phyloP scores from a whole-genome alignment of 768 basidiomycete species.

The Tylopilus subfusipes region DNA sequence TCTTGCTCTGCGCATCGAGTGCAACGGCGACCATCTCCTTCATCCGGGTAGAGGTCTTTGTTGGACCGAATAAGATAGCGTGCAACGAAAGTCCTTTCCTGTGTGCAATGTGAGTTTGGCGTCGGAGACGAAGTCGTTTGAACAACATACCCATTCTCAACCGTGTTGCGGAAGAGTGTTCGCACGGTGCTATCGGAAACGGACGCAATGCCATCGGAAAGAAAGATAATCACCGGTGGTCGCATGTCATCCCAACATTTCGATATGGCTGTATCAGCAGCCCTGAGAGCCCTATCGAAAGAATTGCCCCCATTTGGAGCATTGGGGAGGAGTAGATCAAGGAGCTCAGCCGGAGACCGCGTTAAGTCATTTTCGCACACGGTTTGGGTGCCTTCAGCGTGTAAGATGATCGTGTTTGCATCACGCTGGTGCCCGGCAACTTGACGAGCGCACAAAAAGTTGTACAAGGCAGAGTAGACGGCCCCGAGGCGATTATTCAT shows the following conservation, averaged over 20 bases:
- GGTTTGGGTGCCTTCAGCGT: constrained; percentile 26
- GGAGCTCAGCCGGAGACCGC: constrained; percentile 42
- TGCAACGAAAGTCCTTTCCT: constrained; percentile 59
- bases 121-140: not conserved
- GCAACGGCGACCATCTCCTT: constrained; percentile 49
- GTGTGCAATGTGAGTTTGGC: not conserved
- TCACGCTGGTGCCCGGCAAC: constrained; percentile 40
- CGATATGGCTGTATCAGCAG: constrained; percentile 37
- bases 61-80: constrained; percentile 50
- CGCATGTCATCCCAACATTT: constrained; percentile 44
- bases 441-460: constrained; percentile 52
- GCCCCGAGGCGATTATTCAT: constrained; percentile 55
- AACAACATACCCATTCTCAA: constrained; percentile 39
- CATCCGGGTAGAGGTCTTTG: constrained; percentile 26
- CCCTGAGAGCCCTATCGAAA: constrained; percentile 40
- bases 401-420: constrained; percentile 54
- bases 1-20: constrained; percentile 39
- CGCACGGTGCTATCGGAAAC: constrained; percentile 33
- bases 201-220: constrained; percentile 51
- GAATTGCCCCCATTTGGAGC: constrained; percentile 39
- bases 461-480: constrained; percentile 49
- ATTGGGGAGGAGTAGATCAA: constrained; percentile 37
- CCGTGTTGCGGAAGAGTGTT: constrained; percentile 35
- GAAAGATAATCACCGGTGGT: constrained; percentile 51
- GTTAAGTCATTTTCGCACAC: constrained; percentile 42